Percentiles rank a stretch among this genome's conserved stretches.
phyloP scores from a whole-genome alignment of 768 basidiomycete species.

The Pleurotus djamor region DNA sequence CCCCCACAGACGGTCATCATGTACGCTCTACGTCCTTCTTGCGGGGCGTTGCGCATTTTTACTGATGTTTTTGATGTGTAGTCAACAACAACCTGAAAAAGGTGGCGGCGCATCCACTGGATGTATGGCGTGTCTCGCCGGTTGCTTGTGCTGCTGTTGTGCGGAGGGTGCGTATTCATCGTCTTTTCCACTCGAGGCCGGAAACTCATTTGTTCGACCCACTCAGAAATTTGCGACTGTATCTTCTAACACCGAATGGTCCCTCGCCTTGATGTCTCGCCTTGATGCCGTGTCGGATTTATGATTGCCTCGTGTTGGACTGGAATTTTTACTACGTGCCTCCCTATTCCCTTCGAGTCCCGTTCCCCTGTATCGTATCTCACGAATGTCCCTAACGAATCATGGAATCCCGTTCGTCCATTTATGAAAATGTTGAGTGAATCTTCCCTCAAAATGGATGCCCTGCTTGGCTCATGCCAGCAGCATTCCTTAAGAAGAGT shows the following conservation, averaged over 20 bases:
- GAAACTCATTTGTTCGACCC: conserved; percentile 4
- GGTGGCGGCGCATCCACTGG: conserved; percentile 36
- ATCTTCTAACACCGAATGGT: conserved; percentile 40
- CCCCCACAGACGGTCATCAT: conserved; percentile 80
- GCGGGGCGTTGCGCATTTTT: neutral
- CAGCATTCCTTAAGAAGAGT: no score
- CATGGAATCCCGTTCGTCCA: no score
- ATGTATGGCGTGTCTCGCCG: conserved; percentile 67
- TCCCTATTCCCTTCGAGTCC: neutral
- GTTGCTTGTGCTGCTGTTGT: conserved; percentile 64
- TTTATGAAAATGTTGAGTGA: no score
- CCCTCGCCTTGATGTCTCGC: conserved; percentile 7
- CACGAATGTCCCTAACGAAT: neutral
- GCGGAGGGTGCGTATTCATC: conserved; percentile 55
- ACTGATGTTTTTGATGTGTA: conserved; percentile 8
- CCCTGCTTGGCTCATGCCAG: no score
- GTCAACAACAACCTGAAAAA: conserved; percentile 56
- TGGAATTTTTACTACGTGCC: conserved; percentile 1
- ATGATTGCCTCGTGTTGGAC: conserved; percentile 2
- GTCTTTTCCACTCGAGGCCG: conserved; percentile 1
- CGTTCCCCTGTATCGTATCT: neutral
- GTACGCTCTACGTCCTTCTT: conserved; percentile 30
- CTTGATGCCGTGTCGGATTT: conserved; percentile 8
- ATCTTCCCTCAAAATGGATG: no score
- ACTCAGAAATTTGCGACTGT: conserved; percentile 72